Evolutionary conservation across 2,329 filamentous ascomycete species (phyloP).

Genomic region (Fusarium beomiforme): DNA sequence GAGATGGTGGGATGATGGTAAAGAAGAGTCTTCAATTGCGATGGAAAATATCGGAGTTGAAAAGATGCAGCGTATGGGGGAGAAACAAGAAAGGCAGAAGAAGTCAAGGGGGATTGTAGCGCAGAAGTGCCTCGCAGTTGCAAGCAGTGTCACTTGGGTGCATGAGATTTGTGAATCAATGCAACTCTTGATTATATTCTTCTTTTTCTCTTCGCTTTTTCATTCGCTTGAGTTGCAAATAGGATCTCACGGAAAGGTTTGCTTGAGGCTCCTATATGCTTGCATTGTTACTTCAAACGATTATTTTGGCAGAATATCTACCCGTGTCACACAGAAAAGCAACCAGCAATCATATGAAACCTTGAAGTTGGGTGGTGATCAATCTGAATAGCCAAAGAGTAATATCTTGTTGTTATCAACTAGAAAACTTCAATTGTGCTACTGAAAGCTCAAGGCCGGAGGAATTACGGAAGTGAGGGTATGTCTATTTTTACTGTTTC

Average conservation of each 20-base stretch:
- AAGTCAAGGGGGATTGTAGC: neutral
- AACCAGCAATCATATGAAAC: too few species aligned
- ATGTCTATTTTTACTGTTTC: too few species aligned
- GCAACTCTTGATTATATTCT: neutral
- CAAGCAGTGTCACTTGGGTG: neutral
- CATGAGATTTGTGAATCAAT: neutral
- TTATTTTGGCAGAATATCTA: too few species aligned
- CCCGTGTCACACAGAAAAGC: too few species aligned
- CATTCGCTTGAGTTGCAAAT: fast-evolving
- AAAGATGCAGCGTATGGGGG: fast-evolving
- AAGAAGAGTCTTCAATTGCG: neutral
- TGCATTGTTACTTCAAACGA: neutral
- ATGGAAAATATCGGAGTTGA: neutral
- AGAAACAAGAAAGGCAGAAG: neutral
- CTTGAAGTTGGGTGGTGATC: too few species aligned
- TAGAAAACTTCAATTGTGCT: too few species aligned
- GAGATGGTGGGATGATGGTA: neutral
- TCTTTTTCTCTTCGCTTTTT: neutral
- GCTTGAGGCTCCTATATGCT: neutral
- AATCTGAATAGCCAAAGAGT: too few species aligned
- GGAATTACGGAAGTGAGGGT: too few species aligned
- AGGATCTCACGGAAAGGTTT: fast-evolving
- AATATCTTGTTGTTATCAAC: too few species aligned
- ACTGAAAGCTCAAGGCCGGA: too few species aligned
- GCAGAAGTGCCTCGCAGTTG: too few species aligned